Conservation (phyloP, 345 rosid genomes). For the Psidium guajava region DNA sequence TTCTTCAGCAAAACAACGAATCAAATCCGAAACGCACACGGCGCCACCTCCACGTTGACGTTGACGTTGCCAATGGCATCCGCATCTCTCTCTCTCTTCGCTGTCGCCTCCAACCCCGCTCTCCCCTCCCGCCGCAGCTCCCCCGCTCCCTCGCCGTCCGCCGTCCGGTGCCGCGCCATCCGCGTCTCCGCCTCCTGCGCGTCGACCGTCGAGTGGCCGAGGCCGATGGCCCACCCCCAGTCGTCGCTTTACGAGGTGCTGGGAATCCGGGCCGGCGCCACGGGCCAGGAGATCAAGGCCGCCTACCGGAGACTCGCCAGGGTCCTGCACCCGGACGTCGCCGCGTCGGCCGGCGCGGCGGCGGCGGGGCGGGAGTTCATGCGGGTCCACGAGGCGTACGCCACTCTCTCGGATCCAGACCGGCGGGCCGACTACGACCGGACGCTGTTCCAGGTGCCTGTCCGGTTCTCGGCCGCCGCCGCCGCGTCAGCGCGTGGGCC, state of each 20-base stretch:
- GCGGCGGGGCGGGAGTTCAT: conserved; percentile 34
- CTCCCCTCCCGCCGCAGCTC: neutral
- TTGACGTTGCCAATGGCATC: conserved; percentile 4
- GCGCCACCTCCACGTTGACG: too few relatives aligned
- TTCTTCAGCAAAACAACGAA: neutral
- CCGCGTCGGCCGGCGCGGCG: conserved; percentile 5
- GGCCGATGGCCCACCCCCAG: neutral
- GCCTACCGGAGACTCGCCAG: conserved; percentile 60
- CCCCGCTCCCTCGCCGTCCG: neutral
- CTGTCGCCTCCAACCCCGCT: neutral
- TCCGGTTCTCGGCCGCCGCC: conserved; percentile 5
- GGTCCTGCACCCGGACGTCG: conserved; percentile 54
- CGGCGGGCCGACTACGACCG: conserved; percentile 51
- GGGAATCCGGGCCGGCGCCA: conserved; percentile 44
- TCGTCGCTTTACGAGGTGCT: conserved; percentile 46
- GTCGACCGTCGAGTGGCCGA: conserved; percentile 25
- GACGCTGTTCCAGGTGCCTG: conserved; percentile 11
- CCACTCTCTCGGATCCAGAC: conserved; percentile 55
- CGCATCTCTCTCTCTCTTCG: conserved; percentile 10
- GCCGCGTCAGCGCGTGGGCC: conserved; percentile 10
- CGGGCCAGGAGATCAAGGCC: conserved; percentile 46
- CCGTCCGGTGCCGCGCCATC: conserved; percentile 19
- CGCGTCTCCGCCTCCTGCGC: conserved; percentile 29
- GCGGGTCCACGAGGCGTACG: conserved; percentile 49
- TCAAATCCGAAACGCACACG: too few relatives aligned